Percentiles rank a stretch among this genome's conserved stretches.
phyloP scores from a whole-genome alignment of 176 grass and related monocot species.

The Poa pratensis region DNA sequence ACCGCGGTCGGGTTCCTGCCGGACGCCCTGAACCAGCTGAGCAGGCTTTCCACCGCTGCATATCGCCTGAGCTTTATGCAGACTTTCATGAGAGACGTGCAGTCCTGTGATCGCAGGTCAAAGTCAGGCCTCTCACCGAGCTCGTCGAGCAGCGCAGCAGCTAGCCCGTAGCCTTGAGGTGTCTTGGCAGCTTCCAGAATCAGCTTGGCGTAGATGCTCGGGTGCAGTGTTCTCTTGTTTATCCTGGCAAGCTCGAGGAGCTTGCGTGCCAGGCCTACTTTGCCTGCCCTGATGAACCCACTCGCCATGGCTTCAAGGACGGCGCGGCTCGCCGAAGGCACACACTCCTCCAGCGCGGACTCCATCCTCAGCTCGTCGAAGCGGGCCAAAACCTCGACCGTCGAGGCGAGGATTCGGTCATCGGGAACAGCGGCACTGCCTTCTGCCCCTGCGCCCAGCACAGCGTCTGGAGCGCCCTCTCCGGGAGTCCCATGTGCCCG shows the following conservation, averaged over 20 bases:
- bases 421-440: constrained; percentile 58
- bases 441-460: constrained; percentile 78
- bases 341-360: constrained; percentile 51
- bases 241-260: constrained; percentile 66
- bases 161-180: constrained; percentile 70
- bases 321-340: constrained; percentile 58
- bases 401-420: constrained; percentile 64
- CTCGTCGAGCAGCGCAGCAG: constrained; percentile 55
- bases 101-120: constrained; percentile 47
- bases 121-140: constrained; percentile 63
- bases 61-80: constrained; percentile 77
- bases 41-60: constrained; percentile 63
- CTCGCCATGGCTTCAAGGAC: constrained; percentile 72
- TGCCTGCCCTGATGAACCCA: constrained; percentile 74
- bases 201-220: constrained; percentile 65
- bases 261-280: constrained; percentile 52
- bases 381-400: constrained; percentile 67
- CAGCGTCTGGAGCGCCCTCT: constrained; percentile 65
- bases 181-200: constrained; percentile 61
- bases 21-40: constrained; percentile 65
- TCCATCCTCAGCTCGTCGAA: constrained; percentile 56
- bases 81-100: constrained; percentile 87
- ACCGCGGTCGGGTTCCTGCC: constrained; percentile 54
- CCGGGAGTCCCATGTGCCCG: constrained; percentile 73
- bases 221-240: constrained; percentile 58